Conservation (phyloP, 352 stramenopile genomes). For the Globisporangium ultimum region DNA sequence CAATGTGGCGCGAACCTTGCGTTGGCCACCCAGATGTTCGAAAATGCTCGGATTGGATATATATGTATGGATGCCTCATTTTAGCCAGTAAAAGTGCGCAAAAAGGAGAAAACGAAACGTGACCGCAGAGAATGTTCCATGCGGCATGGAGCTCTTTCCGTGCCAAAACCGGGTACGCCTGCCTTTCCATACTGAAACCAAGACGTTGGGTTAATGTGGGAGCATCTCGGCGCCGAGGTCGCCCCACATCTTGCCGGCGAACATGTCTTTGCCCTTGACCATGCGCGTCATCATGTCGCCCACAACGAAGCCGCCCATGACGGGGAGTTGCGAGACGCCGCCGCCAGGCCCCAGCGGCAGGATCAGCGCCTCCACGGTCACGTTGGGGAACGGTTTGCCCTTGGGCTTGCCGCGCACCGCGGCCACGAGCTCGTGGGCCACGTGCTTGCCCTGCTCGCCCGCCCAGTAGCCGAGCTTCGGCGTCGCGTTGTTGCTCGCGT, state of each 20-base stretch:
- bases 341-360: conserved; percentile 27
- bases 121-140: background rate
- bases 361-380: conserved; percentile 27
- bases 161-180: background rate
- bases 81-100: background rate
- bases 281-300: conserved; percentile 33
- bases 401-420: conserved; percentile 18
- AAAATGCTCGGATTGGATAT: background rate
- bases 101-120: background rate
- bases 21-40: background rate
- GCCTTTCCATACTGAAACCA: background rate
- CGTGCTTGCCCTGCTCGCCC: conserved; percentile 35
- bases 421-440: conserved; percentile 30
- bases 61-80: background rate
- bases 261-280: conserved; percentile 42
- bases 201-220: background rate
- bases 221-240: conserved; percentile 7
- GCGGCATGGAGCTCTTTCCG: background rate
- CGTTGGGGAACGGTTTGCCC: conserved; percentile 26
- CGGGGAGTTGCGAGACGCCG: conserved; percentile 40
- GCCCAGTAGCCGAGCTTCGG: conserved; percentile 46
- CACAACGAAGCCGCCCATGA: conserved; percentile 34
- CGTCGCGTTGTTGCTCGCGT: conserved; percentile 44
- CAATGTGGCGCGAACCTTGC: background rate
- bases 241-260: conserved; percentile 17